Percentiles rank a stretch among this genome's conserved stretches.
phyloP scores from a whole-genome alignment of 1,139 yeast species.

The Zygosaccharomyces pseudobailii region DNA sequence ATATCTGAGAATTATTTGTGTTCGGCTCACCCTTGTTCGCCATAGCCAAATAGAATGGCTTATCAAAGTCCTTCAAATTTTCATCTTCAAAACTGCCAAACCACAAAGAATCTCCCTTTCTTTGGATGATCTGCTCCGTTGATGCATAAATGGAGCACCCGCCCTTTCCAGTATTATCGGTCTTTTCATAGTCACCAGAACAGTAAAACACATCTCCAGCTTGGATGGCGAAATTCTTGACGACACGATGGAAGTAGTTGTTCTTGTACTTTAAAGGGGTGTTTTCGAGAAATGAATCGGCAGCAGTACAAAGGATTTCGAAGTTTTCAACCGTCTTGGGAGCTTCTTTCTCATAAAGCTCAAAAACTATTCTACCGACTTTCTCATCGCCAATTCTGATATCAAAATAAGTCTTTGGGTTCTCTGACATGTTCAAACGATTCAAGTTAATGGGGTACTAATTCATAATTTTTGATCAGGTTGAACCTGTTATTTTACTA shows the following conservation, averaged over 20 bases:
- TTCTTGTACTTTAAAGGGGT: constrained; percentile 38
- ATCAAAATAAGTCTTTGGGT: constrained; percentile 45
- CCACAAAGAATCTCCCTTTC: constrained; percentile 17
- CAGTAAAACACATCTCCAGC: constrained; percentile 59
- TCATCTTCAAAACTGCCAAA: constrained; percentile 55
- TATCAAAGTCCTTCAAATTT: constrained; percentile 45
- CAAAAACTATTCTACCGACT: constrained; percentile 62
- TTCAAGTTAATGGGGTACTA: too few species aligned
- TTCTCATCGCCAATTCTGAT: constrained; percentile 44
- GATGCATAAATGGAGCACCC: constrained; percentile 44
- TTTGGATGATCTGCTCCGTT: constrained; percentile 21
- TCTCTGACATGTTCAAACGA: not conserved
- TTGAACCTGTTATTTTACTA: not conserved
- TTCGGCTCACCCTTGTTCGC: constrained; percentile 58
- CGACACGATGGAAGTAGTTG: constrained; percentile 59
- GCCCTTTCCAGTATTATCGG: constrained; percentile 48
- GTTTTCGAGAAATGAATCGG: constrained; percentile 31
- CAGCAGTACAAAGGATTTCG: constrained; percentile 41
- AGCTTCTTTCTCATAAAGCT: constrained; percentile 48
- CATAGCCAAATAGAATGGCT: constrained; percentile 59
- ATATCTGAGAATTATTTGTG: constrained; percentile 72
- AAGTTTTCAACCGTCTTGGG: constrained; percentile 60
- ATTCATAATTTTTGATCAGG: not conserved
- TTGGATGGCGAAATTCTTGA: constrained; percentile 76
- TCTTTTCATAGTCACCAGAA: constrained; percentile 30